Evolutionary conservation across 352 stramenopile genomes (phyloP), one percentile per base, ranked within the genome.

Genomic region (Pythium dissimile): DNA sequence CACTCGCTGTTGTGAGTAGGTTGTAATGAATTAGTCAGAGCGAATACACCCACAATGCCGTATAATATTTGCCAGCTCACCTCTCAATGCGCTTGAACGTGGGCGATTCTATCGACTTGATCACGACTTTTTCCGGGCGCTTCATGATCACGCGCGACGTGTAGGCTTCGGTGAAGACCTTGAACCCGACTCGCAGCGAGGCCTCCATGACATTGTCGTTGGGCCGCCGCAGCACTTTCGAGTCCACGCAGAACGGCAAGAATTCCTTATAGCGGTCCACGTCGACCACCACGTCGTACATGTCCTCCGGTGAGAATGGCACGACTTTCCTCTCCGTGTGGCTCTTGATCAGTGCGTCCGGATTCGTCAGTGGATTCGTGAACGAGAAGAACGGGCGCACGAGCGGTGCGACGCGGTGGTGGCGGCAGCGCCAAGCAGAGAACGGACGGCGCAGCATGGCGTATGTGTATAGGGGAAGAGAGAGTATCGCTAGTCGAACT

Each of bases 21-120:
- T n/a, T n/a, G n/a, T n/a, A n/a, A n/a, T n/a, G n/a, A n/a, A n/a
- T n/a, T n/a, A n/a, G n/a, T n/a, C n/a, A n/a, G n/a, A n/a, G n/a
- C n/a, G n/a, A n/a, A 35, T n/a, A 13, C 30, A 54, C 15, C n/a
- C 37, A 44, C 37, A n/a, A n/a, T n/a, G n/a, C n/a, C n/a, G n/a
- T n/a, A n/a, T n/a, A n/a, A 35, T 35, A 13, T 56, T 3, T 54
- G 44, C 48, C 65, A 39, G 27, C 61, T 1, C 46, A 93, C 83
- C 80, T 93, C 37, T 93, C 84, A 59, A 93, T 91, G 44, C 79
- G 79, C 66, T 93, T 93, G 59, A 93, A 93, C 27, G 81, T 93
- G 10, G 84, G 84, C 24, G 84, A 93, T 38, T 93, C 77, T 35
- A 93, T 89, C 15, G 84, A 78, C 51, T 86, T 88, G 53, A 77